These are phyloP conservation scores for Cymbopogon flexuosus DNA, from an alignment of 202 grass and related monocot genomes.

Conservation along the genomic window DNA sequence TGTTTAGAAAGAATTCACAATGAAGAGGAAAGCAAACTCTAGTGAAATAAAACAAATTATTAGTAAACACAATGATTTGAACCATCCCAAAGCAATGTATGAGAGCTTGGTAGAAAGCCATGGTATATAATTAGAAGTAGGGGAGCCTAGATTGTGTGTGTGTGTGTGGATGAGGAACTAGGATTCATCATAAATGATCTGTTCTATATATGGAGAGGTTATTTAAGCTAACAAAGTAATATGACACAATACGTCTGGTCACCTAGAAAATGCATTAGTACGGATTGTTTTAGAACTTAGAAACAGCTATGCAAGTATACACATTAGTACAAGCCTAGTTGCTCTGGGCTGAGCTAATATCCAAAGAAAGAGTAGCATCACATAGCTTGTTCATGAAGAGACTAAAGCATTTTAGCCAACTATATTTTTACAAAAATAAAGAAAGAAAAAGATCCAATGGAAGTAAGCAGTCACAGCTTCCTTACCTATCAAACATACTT, in stretches of 20 bases:
- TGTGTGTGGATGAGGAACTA: background rate
- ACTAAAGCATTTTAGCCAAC: background rate
- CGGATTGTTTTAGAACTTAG: background rate
- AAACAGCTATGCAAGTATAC: background rate
- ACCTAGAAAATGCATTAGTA: background rate
- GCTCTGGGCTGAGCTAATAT: background rate
- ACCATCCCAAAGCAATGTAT: slow-evolving; percentile 6
- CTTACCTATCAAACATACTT: slow-evolving; percentile 98
- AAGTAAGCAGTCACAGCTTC: background rate
- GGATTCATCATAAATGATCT: background rate
- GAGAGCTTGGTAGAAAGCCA: slow-evolving; percentile 10
- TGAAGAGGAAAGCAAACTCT: background rate
- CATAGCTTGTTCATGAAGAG: background rate
- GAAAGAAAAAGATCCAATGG: background rate
- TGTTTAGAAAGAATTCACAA: background rate
- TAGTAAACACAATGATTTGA: background rate
- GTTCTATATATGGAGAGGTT: background rate
- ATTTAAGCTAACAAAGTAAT: background rate
- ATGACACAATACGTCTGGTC: background rate
- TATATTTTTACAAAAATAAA: background rate
- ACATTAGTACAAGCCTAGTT: background rate
- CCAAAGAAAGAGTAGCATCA: background rate
- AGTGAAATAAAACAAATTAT: background rate
- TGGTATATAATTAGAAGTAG: too few species aligned
- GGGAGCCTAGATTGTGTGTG: too few species aligned